These are phyloP conservation scores for Crithidia brevicula DNA, from an alignment of 208 protist species.

Conservation along the genomic window DNA sequence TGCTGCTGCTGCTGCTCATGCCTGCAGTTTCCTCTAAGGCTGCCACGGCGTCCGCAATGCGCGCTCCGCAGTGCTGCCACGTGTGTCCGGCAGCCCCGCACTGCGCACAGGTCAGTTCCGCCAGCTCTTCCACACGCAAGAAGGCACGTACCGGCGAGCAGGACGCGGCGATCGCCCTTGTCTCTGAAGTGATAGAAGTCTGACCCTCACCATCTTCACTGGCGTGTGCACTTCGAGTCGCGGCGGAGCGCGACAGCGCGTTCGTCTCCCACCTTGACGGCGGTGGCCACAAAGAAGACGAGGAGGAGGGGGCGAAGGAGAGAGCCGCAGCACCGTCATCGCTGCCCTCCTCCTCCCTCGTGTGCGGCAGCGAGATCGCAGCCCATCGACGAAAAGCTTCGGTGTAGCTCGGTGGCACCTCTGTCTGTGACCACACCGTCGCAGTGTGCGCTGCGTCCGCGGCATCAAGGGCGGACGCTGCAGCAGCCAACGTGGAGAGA, in stretches of 20 bases:
- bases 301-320: no score
- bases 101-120: conserved; percentile 28
- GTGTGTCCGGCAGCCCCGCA: conserved; percentile 37
- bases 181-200: no score
- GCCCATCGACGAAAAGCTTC: background rate
- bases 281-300: background rate
- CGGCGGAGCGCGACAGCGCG: background rate
- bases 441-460: background rate
- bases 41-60: conserved; percentile 8
- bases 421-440: conserved; percentile 1
- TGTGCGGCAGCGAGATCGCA: background rate
- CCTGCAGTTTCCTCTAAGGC: background rate
- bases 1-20: background rate
- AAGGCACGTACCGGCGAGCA: conserved; percentile 20
- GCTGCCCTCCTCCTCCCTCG: background rate
- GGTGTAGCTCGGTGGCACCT: conserved; percentile 13
- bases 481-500: background rate
- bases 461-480: background rate
- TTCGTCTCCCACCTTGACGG: background rate
- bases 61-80: conserved; percentile 40
- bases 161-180: no score
- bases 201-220: background rate
- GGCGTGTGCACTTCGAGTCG: background rate
- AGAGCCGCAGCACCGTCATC: no score
- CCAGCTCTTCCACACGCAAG: conserved; percentile 43